Base-by-base conservation (phyloP, 2,329 filamentous ascomycete species). In the Phialemonium atrogriseum region DNA sequence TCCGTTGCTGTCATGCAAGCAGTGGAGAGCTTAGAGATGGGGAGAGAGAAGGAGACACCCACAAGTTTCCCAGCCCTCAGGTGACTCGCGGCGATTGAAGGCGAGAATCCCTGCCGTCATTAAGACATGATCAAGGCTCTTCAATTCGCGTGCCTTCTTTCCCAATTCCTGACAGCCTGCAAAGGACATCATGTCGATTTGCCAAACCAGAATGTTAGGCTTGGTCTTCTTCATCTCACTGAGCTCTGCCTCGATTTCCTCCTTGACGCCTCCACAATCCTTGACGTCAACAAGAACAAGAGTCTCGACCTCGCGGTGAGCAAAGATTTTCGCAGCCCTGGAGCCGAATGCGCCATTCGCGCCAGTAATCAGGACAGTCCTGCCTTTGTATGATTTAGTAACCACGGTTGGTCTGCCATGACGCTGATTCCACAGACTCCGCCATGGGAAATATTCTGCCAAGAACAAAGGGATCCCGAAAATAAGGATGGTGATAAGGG, bases 61-160 rank as follows among this genome's bases (percentile, higher is more conserved):
- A 52, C 51, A 53, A 1, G 51, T 56, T 46, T 59, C 55, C 55
- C 55, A 59, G 24, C 55, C 56, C 34, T 59, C 55, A 5, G 55
- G 52, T 7, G 55, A 58, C 32, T 51, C 47, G 35, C 48, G 49
- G 21, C 54, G 50, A 15, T 54, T 38, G 13, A 58, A 59, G 13
- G 55, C 39, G 4, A 59, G 42, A n/a, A 59, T 56, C 0, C 55
- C 56, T 7, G 55, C 56, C 0, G 55, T 55, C 46, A 58, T 42
- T 37, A 59, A 38, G 11, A 51, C 55, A 38, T 59, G 55, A 18
- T 59, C 55, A 3, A 59, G 42, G 17, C 42, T 33, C 36, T 50
- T 36, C 15, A 59, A 13, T 11, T 44, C 38, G 5, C 36, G 37
- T 2, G 50, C 52, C 36, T 46, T 49, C 15, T 34, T 43, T 5